A percentile compares a stretch with the other conserved stretches of the same genome.
These are phyloP conservation scores for Neurospora sp. DNA, from an alignment of 495 filamentous ascomycete species.

Conservation along the genomic window DNA sequence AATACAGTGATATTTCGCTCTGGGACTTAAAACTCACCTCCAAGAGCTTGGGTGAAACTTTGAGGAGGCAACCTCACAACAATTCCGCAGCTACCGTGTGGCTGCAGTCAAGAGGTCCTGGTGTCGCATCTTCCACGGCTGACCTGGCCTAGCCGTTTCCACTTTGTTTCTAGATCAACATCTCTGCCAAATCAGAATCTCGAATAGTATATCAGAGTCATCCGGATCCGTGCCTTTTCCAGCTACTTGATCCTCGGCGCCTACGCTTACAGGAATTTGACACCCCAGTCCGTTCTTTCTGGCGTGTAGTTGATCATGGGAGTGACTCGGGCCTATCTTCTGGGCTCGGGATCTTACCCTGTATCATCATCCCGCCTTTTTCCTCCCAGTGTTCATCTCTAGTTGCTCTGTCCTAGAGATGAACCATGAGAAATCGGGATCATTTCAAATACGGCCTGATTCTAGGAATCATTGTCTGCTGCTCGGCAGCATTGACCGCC, in stretches of 20 bases:
- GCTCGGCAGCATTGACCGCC: not conserved
- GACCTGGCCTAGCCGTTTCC: slow-evolving; percentile 1
- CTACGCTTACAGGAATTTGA: not conserved
- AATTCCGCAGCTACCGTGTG: not conserved
- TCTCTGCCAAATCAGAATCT: slow-evolving; percentile 6
- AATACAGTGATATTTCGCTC: not conserved
- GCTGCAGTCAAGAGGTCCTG: not conserved
- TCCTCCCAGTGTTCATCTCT: not conserved
- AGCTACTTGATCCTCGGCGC: not conserved
- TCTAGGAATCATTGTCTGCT: not conserved
- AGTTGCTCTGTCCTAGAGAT: not conserved
- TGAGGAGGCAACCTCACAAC: not conserved
- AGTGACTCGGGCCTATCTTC: not conserved
- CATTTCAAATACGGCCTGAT: not conserved
- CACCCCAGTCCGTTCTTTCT: not conserved
- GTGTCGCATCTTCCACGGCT: not conserved
- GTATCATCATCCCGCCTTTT: not conserved
- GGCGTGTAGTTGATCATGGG: not conserved
- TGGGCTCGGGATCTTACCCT: not conserved
- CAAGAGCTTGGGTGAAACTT: not conserved
- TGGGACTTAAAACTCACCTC: not conserved
- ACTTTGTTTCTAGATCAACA: not conserved
- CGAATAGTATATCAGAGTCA: not conserved
- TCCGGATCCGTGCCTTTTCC: slow-evolving; percentile 2
- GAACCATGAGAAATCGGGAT: not conserved